Base-by-base conservation (phyloP, 2,329 filamentous ascomycete species). In the Colletotrichum liaoningense region DNA sequence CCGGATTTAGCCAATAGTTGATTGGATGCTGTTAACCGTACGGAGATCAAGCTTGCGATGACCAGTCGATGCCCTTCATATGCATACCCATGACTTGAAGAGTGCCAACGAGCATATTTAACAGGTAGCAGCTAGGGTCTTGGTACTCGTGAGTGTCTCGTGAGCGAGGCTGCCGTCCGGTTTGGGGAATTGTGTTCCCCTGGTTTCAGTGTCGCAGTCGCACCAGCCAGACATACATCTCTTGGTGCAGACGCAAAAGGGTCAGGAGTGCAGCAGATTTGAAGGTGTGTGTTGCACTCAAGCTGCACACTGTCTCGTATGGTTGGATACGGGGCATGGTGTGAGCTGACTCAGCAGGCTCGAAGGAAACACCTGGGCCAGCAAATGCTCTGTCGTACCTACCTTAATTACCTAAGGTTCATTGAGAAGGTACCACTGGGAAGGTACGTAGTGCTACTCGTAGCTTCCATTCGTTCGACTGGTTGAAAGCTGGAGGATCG, bases 121-220 rank as follows among this genome's bases (percentile, higher is more conserved):
- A 60, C 24, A 28, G 58, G 16, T 5, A 19, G 19, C 42, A 19
- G 22, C 22, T 22, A 64, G 12, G 49, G 2, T 56, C 12, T 35
- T 22, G 49, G 35, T n/a, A 24, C 26, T 19, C 4, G 42, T 49
- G 16, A 56, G 24, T 28, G 5, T n/a, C 12, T 66, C 30, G 35
- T 33, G 24, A 24, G n/a, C 24, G 24, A 30, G 54, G 26, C 38
- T 19, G 54, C 30, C 14, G 67, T 33, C 60, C 35, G 63, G 30
- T 12, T 19, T 55, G 28, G 52, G 16, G 30, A n/a, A 55, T 14
- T 3, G 22, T 38, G 42, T 26, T 33, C 55, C 46, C 67, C 60
- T 73, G 35, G 70, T 70, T 70, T 70, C 70, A 70, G 46, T 38
- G 8, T n/a, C 22, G 70, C 24, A 60, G 54, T 52, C 35, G 67